These are phyloP conservation scores for Fomitopsis pinicola DNA, from an alignment of 1,284 basidiomycete species.

Conservation along the genomic window DNA sequence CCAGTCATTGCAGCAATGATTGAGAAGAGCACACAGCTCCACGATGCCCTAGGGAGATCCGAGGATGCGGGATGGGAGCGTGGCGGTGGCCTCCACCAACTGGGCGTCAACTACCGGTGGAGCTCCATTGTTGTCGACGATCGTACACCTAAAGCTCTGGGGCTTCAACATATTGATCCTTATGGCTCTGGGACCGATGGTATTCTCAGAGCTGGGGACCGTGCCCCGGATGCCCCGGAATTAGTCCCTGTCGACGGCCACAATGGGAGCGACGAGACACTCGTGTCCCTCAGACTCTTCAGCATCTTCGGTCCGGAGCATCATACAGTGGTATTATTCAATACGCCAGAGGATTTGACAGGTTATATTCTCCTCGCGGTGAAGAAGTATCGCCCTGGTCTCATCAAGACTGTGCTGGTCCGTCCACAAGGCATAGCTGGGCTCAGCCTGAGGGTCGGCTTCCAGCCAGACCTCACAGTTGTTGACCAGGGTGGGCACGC, in stretches of 20 bases:
- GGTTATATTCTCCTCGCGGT: neutral
- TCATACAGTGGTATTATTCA: slow-evolving; percentile 27
- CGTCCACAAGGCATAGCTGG: neutral
- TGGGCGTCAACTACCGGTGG: slow-evolving; percentile 28
- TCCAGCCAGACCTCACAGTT: too few species aligned
- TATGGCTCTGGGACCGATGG: slow-evolving; percentile 10
- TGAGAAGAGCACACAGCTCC: slow-evolving; percentile 8
- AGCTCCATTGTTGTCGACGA: slow-evolving; percentile 36
- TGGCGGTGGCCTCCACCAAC: slow-evolving; percentile 27
- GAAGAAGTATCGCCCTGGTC: slow-evolving; percentile 16
- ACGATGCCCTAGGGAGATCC: neutral
- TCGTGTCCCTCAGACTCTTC: slow-evolving; percentile 13
- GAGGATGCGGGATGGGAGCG: neutral
- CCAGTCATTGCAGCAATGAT: slow-evolving; percentile 24
- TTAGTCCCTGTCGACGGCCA: slow-evolving; percentile 12
- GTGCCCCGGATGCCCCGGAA: slow-evolving; percentile 35
- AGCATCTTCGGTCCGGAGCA: slow-evolving; percentile 14
- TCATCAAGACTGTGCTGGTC: neutral
- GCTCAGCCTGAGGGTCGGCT: too few species aligned
- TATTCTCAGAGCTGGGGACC: slow-evolving; percentile 12
- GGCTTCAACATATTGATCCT: slow-evolving; percentile 10
- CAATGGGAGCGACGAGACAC: slow-evolving; percentile 3
- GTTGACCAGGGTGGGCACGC: too few species aligned
- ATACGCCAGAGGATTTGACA: neutral
- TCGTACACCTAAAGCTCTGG: slow-evolving; percentile 5